phyloP scores from a whole-genome alignment of 495 filamentous ascomycete genomes.

The Saxophila tyrrhenica region DNA sequence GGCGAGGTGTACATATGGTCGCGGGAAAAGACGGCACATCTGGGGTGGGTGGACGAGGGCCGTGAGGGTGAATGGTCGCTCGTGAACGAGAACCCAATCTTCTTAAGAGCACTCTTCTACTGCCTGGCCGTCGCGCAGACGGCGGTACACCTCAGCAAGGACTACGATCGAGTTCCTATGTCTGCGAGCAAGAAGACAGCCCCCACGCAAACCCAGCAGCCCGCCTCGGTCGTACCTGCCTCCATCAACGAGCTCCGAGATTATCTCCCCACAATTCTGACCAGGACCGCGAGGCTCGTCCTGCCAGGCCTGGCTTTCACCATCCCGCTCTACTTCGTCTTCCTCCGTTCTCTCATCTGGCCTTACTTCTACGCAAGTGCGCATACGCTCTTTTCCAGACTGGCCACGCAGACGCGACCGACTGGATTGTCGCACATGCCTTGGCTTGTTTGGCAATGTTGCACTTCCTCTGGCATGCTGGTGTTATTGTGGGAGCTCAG shows the following conservation, averaged over 20 bases:
- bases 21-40: slow-evolving; percentile 45
- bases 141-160: slow-evolving; percentile 54
- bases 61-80: slow-evolving; percentile 54
- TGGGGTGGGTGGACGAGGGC: slow-evolving; percentile 60
- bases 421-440: slow-evolving; percentile 15
- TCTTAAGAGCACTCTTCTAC: slow-evolving; percentile 59
- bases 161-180: slow-evolving; percentile 60
- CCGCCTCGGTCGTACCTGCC: neutral
- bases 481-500: slow-evolving; percentile 59
- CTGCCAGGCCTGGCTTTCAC: slow-evolving; percentile 20
- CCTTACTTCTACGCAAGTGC: slow-evolving; percentile 39
- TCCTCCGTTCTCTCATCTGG: slow-evolving; percentile 56
- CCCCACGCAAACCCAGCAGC: slow-evolving; percentile 15
- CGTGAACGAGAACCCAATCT: slow-evolving; percentile 83
- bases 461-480: slow-evolving; percentile 54
- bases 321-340: slow-evolving; percentile 47
- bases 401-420: slow-evolving; percentile 36
- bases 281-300: neutral
- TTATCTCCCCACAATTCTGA: neutral
- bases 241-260: neutral
- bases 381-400: neutral
- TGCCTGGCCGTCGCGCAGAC: slow-evolving; percentile 60
- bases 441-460: slow-evolving; percentile 45
- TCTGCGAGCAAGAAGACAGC: slow-evolving; percentile 32
- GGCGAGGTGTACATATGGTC: slow-evolving; percentile 76